Percentiles rank a stretch among this genome's conserved stretches.
Conservation (phyloP, 2,329 filamentous ascomycete species). For the Blumeriella jaapii region DNA sequence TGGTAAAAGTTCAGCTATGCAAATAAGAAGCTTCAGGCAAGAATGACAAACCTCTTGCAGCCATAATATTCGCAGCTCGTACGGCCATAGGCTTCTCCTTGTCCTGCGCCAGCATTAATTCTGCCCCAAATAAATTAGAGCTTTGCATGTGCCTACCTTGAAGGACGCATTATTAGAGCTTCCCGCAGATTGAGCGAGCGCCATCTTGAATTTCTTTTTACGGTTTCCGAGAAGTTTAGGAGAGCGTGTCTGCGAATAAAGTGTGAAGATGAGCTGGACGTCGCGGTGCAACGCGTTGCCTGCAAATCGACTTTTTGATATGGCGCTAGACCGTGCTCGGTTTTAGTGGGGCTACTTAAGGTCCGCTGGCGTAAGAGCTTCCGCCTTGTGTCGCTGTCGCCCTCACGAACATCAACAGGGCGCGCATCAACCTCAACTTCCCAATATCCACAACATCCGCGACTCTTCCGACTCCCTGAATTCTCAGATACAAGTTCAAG, state of each 20-base stretch:
- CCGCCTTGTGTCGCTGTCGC: constrained; percentile 16
- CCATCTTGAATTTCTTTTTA: constrained; percentile 34
- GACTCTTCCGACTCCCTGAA: not conserved
- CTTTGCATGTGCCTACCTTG: constrained; percentile 36
- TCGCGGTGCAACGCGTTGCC: constrained; percentile 21
- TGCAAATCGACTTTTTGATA: constrained; percentile 13
- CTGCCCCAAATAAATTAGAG: constrained; percentile 12
- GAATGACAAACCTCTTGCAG: constrained; percentile 67
- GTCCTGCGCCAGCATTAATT: constrained; percentile 37
- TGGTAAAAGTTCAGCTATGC: constrained; percentile 27
- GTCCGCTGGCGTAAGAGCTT: constrained; percentile 14
- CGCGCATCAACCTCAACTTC: constrained; percentile 3
- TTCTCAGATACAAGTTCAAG: constrained; percentile 4
- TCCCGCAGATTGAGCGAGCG: constrained; percentile 25
- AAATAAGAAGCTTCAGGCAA: not conserved
- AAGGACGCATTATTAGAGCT: constrained; percentile 52
- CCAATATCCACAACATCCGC: not conserved
- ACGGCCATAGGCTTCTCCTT: constrained; percentile 99
- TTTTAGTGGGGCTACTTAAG: constrained; percentile 9
- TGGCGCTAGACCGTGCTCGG: constrained; percentile 9
- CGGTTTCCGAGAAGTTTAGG: constrained; percentile 9
- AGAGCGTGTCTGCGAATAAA: constrained; percentile 6
- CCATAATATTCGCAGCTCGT: constrained; percentile 90
- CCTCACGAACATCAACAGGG: constrained; percentile 6
- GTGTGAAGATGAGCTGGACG: constrained; percentile 10